These are phyloP conservation scores for Pneumocystis sp. DNA, from an alignment of 1,139 yeast species.

Conservation along the genomic window DNA sequence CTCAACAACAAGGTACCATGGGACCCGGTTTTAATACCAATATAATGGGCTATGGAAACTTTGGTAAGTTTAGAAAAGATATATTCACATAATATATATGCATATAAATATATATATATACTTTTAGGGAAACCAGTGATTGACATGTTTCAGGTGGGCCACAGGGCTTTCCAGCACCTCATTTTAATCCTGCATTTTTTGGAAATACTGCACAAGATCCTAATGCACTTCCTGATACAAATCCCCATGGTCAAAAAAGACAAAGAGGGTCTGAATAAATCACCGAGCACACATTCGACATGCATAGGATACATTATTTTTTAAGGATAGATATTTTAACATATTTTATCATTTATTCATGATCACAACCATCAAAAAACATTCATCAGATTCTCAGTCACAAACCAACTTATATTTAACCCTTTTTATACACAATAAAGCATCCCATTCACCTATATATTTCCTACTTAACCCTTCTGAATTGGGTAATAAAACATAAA, in stretches of 20 bases:
- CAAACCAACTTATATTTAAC: neutral
- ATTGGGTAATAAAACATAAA: neutral
- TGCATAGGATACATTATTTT: neutral
- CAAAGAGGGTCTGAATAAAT: slow-evolving; percentile 9
- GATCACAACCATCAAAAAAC: neutral
- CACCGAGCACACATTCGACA: neutral
- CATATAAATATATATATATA: neutral
- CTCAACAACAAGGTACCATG: slow-evolving; percentile 10
- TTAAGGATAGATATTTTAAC: neutral
- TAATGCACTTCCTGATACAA: slow-evolving; percentile 12
- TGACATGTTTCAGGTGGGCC: slow-evolving; percentile 6
- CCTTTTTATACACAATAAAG: neutral
- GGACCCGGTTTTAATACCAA: slow-evolving; percentile 14
- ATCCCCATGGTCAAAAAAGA: slow-evolving; percentile 17
- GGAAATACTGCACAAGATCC: slow-evolving; percentile 10
- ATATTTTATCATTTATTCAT: neutral
- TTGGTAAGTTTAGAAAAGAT: slow-evolving; percentile 10
- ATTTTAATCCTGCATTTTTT: slow-evolving; percentile 14
- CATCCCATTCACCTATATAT: neutral
- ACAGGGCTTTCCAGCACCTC: slow-evolving; percentile 15
- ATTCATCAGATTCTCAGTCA: neutral
- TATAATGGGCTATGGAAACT: slow-evolving; percentile 12
- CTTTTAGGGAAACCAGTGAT: neutral
- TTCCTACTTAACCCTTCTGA: neutral
- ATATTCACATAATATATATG: neutral